These are phyloP conservation scores for Kazachstania sp. DNA, from an alignment of 1,139 yeast genomes.

Conservation along the genomic window DNA sequence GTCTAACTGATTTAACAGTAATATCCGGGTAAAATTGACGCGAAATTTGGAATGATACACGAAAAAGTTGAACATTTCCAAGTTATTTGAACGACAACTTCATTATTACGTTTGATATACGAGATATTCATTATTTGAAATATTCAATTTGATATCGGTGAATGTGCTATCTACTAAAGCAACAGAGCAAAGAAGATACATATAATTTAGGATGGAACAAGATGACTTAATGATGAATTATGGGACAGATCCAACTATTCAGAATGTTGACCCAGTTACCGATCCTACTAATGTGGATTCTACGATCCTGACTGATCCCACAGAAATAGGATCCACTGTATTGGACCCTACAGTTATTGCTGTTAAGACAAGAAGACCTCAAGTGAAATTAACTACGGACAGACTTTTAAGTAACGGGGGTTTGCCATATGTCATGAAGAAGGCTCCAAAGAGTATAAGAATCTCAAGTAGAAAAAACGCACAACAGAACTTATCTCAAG, in stretches of 20 bases:
- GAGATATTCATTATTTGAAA: too few relatives aligned
- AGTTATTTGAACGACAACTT: too few relatives aligned
- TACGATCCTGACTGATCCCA: background rate
- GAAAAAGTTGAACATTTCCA: too few relatives aligned
- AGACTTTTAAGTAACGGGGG: constrained; percentile 43
- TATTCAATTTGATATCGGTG: too few relatives aligned
- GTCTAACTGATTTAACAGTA: too few relatives aligned
- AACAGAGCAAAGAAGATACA: too few relatives aligned
- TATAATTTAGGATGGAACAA: constrained; percentile 2
- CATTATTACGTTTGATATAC: too few relatives aligned
- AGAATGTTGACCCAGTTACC: background rate
- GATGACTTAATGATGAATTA: constrained; percentile 4
- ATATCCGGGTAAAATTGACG: too few relatives aligned
- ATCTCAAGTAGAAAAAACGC: constrained; percentile 37
- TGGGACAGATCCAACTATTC: background rate
- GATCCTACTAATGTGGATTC: background rate
- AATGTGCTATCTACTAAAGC: too few relatives aligned
- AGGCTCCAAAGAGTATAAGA: constrained; percentile 35
- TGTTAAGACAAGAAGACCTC: constrained; percentile 18
- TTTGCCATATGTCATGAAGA: constrained; percentile 38
- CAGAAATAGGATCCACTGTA: constrained; percentile 2
- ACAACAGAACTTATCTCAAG: constrained; percentile 38
- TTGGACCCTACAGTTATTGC: constrained; percentile 14
- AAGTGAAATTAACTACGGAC: constrained; percentile 40
- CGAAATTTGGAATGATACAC: too few relatives aligned